Evolutionary conservation across 1,284 basidiomycete genomes (phyloP), one percentile per base, ranked within the genome.

Genomic region (Ceratobasidium sp.): DNA sequence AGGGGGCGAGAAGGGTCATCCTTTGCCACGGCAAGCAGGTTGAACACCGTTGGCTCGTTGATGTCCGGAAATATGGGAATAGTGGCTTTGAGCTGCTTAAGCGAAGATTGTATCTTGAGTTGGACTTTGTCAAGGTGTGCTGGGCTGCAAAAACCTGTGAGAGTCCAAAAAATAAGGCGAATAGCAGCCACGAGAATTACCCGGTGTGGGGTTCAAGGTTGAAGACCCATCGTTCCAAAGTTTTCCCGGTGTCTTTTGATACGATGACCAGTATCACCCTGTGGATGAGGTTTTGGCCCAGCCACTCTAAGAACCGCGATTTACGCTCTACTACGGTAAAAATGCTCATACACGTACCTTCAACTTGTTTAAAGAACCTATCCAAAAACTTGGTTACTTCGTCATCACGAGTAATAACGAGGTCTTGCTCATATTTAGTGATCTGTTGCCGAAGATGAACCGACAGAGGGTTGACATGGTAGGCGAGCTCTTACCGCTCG

Each of bases 141-240:
- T 6, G 63, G 63, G 12, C 63, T 66, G 33, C 9, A 23, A n/a
- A n/a, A n/a, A n/a, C n/a, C n/a, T n/a, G n/a, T n/a, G n/a, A n/a
- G n/a, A n/a, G n/a, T n/a, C n/a, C 7, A 25, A 25, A 8, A 18
- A 25, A 23, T 9, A 18, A 36, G 11, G n/a, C 16, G 28, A 53
- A 46, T 18, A 23, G 23, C n/a, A n/a, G n/a, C n/a, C n/a, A 14
- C 11, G 23, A 30, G 23, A 25, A 28, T 33, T 54, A 66, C 63
- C 63, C 63, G 14, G 46, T 49, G 36, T 66, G 63, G 11, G 49
- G 48, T 40, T 66, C 63, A 25, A 74, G 46, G 53, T 74, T 72
- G 54, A 74, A 74, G 1, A 74, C 71, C 73, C 73, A 74, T 30
- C 73, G 70, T 51, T 74, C 73, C 21, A 74, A 33, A 7, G 71